Base-by-base conservation (phyloP, 2,329 filamentous ascomycete species). In the Diaporthe citrichinensis region DNA sequence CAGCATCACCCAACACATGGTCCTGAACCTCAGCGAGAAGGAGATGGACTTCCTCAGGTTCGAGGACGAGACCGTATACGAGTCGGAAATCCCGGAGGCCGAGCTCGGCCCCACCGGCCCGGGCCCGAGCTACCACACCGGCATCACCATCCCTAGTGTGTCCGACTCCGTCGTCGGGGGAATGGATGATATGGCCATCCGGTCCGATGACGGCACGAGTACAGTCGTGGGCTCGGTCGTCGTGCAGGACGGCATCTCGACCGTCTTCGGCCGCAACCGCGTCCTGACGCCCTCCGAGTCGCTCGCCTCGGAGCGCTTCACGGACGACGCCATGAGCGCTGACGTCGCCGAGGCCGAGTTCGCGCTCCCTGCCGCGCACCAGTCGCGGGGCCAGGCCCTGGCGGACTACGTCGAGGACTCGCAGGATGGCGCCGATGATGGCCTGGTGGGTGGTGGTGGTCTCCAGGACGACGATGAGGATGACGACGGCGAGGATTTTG, bases 41-140 rank as follows among this genome's bases (percentile, higher is more conserved):
- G 92, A 94, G 82, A 87, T 90, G 78, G 89, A 89, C 74, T 94
- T 88, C 77, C 85, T 94, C 4, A 92, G 92, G 0, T 84, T 93
- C 5, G 73, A 71, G 49, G 73, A 77, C 46, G 74, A 74, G 36
- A 36, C 68, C 39, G 39, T 90, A 1, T 89, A 87, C 73, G 85
- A 87, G 77, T 74, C 81, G 0, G 77, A 78, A 3, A 82, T 88
- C 17, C 87, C 87, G 0, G 82, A 83, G 1, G 82, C 87, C 1
- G 82, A 85, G 0, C 83, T 87, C 79, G 87, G 87, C 0, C 86
- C 87, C 2, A 84, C 79, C 36, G 86, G 87, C 0, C 87, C 87
- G 1, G 87, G 87, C 0, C 87, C 87, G 5, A 82, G 81, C 4
- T 89, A 86, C 77, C 86, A 87, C 77, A 89, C 87, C 0, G 87